Evolutionary conservation across 352 stramenopile species (phyloP), one percentile per base, ranked within the genome.

Genomic region (Phytophthora europaea): DNA sequence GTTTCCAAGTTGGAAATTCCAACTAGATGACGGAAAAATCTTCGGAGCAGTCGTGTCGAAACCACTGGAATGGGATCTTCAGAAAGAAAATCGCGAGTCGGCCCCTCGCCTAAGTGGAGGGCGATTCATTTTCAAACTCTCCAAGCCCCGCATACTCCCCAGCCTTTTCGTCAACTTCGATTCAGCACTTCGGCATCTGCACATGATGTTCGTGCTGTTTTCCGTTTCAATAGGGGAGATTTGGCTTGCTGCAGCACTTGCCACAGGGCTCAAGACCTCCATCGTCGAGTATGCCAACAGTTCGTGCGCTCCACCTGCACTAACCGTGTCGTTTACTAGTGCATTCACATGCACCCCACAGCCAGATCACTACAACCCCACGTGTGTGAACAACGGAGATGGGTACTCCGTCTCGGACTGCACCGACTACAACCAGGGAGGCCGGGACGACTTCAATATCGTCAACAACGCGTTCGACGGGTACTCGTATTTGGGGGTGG

Each of bases 371-470:
- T 67, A 51, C 23, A 8, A 62, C 10, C 57, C 65, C 13, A 20
- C 43, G 18, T 72, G 57, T 38, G 26, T 38, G 6, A 56, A 22
- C 2, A 20, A 13, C 20, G 57, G 18, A 22, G n/a, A n/a, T 16
- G 33, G 3, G 8, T 73, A 67, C 50, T 34, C 31, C 13, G 51
- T 68, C 3, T 73, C 58, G 9, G 66, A 68, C 20, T 73, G 66
- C n/a, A 59, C 22, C 2, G n/a, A 68, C 4, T 68, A 68, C 36
- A 34, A 51, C 20, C 1, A 12, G 26, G 22, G 33, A 2, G 64
- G 54, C 0, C 36, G 55, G 15, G 66, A 73, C 38, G 50, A 58
- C 20, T 8, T 73, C 31, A 40, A 61, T 0, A 40, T 68, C 36
- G 23, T 68, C 23, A 40, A 16, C 5, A 4, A 34, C 22, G 28